Conservation (phyloP, 1,284 basidiomycete species). For the Papiliotrema flavescens region DNA sequence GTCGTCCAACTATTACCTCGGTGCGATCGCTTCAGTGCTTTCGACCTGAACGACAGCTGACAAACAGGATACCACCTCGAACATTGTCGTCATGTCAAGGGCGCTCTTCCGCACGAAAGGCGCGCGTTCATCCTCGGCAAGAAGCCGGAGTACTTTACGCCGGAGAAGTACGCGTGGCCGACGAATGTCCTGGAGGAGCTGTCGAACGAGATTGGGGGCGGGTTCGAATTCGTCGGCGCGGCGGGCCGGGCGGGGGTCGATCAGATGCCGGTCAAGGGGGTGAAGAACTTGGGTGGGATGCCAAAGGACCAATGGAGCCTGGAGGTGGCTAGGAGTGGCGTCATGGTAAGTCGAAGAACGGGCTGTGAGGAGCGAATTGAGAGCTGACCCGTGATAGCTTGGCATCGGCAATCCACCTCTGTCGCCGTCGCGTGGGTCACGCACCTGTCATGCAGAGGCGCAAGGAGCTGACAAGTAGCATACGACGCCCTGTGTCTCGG, state of each 20-base stretch:
- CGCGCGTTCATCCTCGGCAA: constrained; percentile 47
- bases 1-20: constrained; percentile 29
- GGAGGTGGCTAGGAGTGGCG: constrained; percentile 1
- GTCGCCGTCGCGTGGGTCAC: constrained; percentile 37
- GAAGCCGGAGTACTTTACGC: constrained; percentile 32
- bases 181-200: neutral
- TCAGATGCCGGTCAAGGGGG: constrained; percentile 1
- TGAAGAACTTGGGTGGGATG: constrained; percentile 3
- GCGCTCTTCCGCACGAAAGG: constrained; percentile 27
- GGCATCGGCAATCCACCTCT: constrained; percentile 22
- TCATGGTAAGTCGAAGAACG: constrained; percentile 4
- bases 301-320: constrained; percentile 1
- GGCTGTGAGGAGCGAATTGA: too few species aligned
- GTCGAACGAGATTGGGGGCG: neutral
- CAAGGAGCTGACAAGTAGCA: constrained; percentile 14
- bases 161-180: constrained; percentile 6
- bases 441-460: neutral
- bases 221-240: constrained; percentile 3
- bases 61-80: constrained; percentile 46
- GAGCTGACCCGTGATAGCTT: neutral
- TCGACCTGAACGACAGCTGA: neutral
- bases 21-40: neutral
- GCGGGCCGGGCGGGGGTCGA: constrained; percentile 1
- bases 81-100: constrained; percentile 7
- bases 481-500: constrained; percentile 51